These are phyloP conservation scores for Botryotinia calthae DNA, from an alignment of 2,329 filamentous ascomycete genomes.

Conservation along the genomic window DNA sequence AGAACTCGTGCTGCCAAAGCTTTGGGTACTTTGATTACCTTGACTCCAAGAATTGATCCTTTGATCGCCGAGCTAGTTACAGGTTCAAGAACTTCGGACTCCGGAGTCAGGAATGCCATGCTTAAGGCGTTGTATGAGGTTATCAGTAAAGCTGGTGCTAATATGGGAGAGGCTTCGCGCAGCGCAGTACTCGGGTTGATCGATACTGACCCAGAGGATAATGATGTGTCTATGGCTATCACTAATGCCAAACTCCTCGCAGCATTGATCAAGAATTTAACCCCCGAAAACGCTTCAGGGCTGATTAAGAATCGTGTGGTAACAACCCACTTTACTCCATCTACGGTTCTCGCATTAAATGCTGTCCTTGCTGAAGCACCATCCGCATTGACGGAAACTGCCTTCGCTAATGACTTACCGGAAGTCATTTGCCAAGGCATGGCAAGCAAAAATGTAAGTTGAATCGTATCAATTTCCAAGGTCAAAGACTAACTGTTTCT, in stretches of 20 bases:
- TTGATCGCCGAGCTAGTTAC: constrained; percentile 89
- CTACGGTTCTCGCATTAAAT: constrained; percentile 84
- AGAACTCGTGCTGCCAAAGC: constrained; percentile 89
- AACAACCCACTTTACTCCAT: constrained; percentile 68
- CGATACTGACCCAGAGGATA: constrained; percentile 75
- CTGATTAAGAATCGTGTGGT: constrained; percentile 73
- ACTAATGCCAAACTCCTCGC: constrained; percentile 89
- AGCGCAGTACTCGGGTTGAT: constrained; percentile 84
- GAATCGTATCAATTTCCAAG: background rate
- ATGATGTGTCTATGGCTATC: constrained; percentile 75
- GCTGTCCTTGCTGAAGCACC: constrained; percentile 82
- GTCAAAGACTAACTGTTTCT: constrained; percentile 28
- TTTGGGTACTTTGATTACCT: constrained; percentile 88
- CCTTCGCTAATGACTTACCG: constrained; percentile 70
- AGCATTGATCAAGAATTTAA: constrained; percentile 82
- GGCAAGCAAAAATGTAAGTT: constrained; percentile 67
- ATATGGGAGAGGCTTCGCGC: constrained; percentile 90
- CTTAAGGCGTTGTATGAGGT: constrained; percentile 95
- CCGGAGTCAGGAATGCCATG: constrained; percentile 92
- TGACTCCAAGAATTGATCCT: constrained; percentile 93
- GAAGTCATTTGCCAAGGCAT: constrained; percentile 80
- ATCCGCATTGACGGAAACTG: constrained; percentile 61
- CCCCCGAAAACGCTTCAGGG: constrained; percentile 62
- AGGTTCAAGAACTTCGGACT: constrained; percentile 86
- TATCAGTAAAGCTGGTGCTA: constrained; percentile 87